Base-by-base conservation (phyloP, 2,329 filamentous ascomycete genomes). In the Trichoderma simmonsii region DNA sequence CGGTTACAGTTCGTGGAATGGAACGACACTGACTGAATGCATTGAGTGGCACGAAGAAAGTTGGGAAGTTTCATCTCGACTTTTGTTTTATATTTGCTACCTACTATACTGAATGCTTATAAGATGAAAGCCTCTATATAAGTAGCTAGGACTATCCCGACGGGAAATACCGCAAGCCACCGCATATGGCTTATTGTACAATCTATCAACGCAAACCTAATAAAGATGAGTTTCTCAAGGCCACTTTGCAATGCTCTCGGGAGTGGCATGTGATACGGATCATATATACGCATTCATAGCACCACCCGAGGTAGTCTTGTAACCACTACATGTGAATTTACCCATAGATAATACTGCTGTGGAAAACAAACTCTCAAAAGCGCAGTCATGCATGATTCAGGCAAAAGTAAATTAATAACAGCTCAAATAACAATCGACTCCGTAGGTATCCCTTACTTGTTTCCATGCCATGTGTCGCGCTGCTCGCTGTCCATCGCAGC, bases 401-500 rank as follows among this genome's bases (percentile, higher is more conserved):
- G 11, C 14, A 26, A 30, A 66, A 28, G 30, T 60, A 24, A 28
- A 68, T 68, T 68, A 60, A 60, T 68, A 63, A 32, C 54, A 63
- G 51, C 39, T 63, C 18, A 61, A 70, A 70, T 70, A 54, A 65
- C 39, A 65, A 34, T 57, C 51, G 51, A 71, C 62, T 65, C 70
- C 70, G 32, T 57, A 60, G 36, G 56, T 60, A 59, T 59, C 70
- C 70, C 62, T 48, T 56, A 34, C 59, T 63, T 51, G 30, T n/a
- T 65, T 66, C 51, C 61, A 66, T 66, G 28, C 54, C 43, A 28
- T 71, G 70, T 51, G 28, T 71, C 54, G 48, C 15, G 62, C 57
- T n/a, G 32, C 67, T 51, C 69, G 32, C 28, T 51, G 15, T 59
- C 32, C 32, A 36, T 36, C 21, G 32, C 69, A 51, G 34, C 48